Conservation (phyloP, 192 early-diverging fungal genomes). For the Coemansia reversa region DNA sequence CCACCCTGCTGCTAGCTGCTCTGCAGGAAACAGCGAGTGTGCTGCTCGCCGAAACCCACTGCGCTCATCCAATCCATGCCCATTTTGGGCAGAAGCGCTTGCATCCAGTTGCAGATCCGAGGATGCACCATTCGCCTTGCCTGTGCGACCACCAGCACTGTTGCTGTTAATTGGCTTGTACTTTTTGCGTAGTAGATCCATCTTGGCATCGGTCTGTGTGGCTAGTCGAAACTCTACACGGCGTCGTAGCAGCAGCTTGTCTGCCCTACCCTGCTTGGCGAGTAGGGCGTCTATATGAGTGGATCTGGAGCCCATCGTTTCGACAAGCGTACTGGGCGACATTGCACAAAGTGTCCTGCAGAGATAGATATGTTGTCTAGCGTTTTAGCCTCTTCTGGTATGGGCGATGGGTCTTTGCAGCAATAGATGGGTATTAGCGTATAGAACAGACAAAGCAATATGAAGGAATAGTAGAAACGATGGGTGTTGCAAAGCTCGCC, state of each 20-base stretch:
- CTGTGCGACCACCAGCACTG: not conserved
- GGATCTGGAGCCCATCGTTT: slow-evolving; percentile 6
- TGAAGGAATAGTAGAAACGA: not conserved
- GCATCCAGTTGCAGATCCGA: not conserved
- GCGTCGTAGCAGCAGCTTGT: slow-evolving; percentile 52
- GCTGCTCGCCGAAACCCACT: slow-evolving; percentile 64
- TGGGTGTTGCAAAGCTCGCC: not conserved
- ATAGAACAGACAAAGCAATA: not conserved
- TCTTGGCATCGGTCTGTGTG: slow-evolving; percentile 59
- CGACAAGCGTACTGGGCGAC: slow-evolving; percentile 24
- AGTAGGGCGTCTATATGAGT: slow-evolving; percentile 46
- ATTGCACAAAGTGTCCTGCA: slow-evolving; percentile 5
- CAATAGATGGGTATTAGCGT: not conserved
- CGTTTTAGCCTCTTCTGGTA: not conserved
- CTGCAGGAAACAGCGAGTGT: slow-evolving; percentile 61
- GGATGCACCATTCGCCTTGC: slow-evolving; percentile 2
- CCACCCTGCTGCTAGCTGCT: slow-evolving; percentile 60
- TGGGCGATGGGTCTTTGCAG: not conserved
- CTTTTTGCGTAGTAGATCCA: slow-evolving; percentile 62
- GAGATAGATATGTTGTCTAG: not conserved
- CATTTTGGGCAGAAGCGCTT: not conserved
- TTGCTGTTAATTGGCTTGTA: slow-evolving; percentile 62
- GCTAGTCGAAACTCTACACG: slow-evolving; percentile 65
- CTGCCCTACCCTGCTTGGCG: slow-evolving; percentile 43
- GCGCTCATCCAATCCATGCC: slow-evolving; percentile 49